Evolutionary conservation across 1,284 basidiomycete species (phyloP).

Genomic region (Marasmius tenuissimus): DNA sequence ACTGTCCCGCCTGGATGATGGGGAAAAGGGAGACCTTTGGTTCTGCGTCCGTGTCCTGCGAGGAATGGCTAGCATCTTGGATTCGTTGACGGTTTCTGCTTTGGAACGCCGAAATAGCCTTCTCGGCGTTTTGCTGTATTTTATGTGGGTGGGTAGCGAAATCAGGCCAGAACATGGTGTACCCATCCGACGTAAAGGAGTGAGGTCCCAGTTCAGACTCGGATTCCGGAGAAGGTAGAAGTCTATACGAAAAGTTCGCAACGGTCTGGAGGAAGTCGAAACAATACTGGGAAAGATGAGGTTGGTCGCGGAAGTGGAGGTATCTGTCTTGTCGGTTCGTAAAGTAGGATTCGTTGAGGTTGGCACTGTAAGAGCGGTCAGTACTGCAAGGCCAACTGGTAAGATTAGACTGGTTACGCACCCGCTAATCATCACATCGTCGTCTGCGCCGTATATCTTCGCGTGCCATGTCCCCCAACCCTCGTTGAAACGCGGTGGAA

Average conservation of each 20-base stretch:
- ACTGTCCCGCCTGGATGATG: slow-evolving; percentile 83
- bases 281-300: slow-evolving; percentile 78
- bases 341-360: slow-evolving; percentile 93
- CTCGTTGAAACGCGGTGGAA: slow-evolving; percentile 95
- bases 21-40: slow-evolving; percentile 70
- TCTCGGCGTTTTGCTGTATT: slow-evolving; percentile 53
- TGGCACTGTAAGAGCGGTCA: slow-evolving; percentile 64
- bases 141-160: slow-evolving; percentile 54
- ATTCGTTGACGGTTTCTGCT: slow-evolving; percentile 31
- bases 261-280: slow-evolving; percentile 74
- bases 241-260: slow-evolving; percentile 73
- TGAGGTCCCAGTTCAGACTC: slow-evolving; percentile 17
- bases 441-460: slow-evolving; percentile 93
- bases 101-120: slow-evolving; percentile 53
- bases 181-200: slow-evolving; percentile 35
- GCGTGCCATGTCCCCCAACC: slow-evolving; percentile 99
- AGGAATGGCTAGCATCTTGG: slow-evolving; percentile 9
- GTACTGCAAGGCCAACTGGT: not conserved
- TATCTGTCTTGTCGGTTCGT: slow-evolving; percentile 95
- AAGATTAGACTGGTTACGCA: slow-evolving; percentile 40
- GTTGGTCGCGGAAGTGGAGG: slow-evolving; percentile 69
- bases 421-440: slow-evolving; percentile 93
- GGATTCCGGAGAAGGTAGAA: slow-evolving; percentile 38
- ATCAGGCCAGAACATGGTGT: slow-evolving; percentile 59
- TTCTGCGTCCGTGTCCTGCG: slow-evolving; percentile 11